phyloP scores from a whole-genome alignment of 1,284 basidiomycete genomes.

The Leccinum subspadiceum region DNA sequence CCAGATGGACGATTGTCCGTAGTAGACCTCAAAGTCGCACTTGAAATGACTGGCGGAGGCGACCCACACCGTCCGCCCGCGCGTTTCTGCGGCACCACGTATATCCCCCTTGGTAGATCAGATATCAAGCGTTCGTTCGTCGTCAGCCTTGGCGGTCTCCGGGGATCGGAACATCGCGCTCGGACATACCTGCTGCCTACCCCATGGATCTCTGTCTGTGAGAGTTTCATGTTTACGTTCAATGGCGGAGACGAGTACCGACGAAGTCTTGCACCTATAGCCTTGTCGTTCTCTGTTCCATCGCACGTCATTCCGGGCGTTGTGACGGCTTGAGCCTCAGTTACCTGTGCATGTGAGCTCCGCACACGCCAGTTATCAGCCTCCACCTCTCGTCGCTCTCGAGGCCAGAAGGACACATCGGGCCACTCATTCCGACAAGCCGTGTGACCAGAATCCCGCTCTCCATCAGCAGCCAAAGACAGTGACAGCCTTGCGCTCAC shows the following conservation, averaged over 20 bases:
- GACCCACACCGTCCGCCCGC: not conserved
- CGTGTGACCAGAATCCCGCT: not conserved
- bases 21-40: not conserved
- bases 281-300: not conserved
- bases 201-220: not conserved
- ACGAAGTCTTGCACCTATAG: not conserved
- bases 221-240: not conserved
- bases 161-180: not conserved
- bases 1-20: not conserved
- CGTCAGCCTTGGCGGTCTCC: not conserved
- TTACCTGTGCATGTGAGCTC: not conserved
- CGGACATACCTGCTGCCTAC: conserved; percentile 7
- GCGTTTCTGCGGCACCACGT: conserved; percentile 24
- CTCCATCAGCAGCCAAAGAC: not conserved
- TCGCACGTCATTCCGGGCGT: not conserved
- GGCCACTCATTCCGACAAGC: not conserved
- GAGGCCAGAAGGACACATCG: not conserved
- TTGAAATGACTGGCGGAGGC: not conserved
- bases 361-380: conserved; percentile 13
- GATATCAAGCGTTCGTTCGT: not conserved
- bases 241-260: conserved; percentile 8
- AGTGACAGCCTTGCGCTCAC: conserved; percentile 7
- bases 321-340: not conserved
- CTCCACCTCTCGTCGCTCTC: conserved; percentile 6
- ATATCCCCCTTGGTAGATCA: conserved; percentile 5